Percentiles rank a stretch among this genome's conserved stretches.
These are phyloP conservation scores for Lagenidium giganteum DNA, from an alignment of 352 stramenopile genomes.

Conservation along the genomic window DNA sequence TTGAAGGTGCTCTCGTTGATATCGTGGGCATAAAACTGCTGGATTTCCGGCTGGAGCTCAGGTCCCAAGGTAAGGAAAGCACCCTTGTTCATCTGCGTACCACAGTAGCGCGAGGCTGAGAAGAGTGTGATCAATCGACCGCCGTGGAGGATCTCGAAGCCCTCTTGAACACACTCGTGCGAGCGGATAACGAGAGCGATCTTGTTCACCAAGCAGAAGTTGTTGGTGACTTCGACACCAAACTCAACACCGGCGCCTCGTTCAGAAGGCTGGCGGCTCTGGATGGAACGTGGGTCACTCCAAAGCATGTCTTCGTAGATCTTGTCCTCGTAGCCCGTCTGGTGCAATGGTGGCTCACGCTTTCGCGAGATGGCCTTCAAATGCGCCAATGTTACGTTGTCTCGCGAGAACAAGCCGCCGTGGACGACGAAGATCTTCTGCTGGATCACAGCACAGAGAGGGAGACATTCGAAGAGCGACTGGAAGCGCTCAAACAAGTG, in stretches of 20 bases:
- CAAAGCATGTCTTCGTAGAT: slow-evolving; percentile 93
- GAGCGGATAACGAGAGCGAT: slow-evolving; percentile 91
- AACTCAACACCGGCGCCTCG: slow-evolving; percentile 91
- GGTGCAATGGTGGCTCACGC: slow-evolving; percentile 86
- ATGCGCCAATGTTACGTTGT: slow-evolving; percentile 89
- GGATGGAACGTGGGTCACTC: slow-evolving; percentile 86
- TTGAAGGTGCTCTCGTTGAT: slow-evolving; percentile 82
- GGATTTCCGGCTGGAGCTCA: slow-evolving; percentile 90
- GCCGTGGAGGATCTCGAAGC: slow-evolving; percentile 88
- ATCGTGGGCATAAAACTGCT: slow-evolving; percentile 91
- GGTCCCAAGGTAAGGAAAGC: slow-evolving; percentile 89
- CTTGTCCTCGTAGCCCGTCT: slow-evolving; percentile 87
- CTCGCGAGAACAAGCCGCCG: slow-evolving; percentile 89
- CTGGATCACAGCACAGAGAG: slow-evolving; percentile 88
- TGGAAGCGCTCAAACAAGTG: slow-evolving; percentile 69
- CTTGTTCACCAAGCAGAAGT: slow-evolving; percentile 92
- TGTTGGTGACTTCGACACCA: slow-evolving; percentile 90
- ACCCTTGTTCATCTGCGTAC: slow-evolving; percentile 91
- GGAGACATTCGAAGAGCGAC: slow-evolving; percentile 82
- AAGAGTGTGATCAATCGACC: slow-evolving; percentile 91
- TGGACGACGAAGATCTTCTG: slow-evolving; percentile 94
- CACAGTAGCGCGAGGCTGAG: slow-evolving; percentile 89
- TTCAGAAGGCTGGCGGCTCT: slow-evolving; percentile 69
- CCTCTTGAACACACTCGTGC: slow-evolving; percentile 91
- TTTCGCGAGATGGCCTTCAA: slow-evolving; percentile 89